These are phyloP conservation scores for Aspergillus niger DNA, from an alignment of 2,329 filamentous ascomycete species.

Conservation along the genomic window DNA sequence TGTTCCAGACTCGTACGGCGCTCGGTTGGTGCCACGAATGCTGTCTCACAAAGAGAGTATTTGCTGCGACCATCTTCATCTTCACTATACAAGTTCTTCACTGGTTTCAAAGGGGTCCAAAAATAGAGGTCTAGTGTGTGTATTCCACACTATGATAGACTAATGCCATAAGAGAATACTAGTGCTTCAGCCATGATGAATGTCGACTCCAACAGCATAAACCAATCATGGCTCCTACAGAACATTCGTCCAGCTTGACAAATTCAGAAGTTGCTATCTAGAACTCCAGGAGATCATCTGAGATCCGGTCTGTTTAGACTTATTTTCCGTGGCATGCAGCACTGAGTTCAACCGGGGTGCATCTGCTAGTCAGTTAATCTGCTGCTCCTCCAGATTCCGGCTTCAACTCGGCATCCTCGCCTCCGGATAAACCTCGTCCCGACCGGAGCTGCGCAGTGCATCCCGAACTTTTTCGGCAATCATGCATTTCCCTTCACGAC, in stretches of 20 bases:
- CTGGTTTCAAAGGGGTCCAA: no score
- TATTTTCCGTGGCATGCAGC: background rate
- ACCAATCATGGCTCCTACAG: no score
- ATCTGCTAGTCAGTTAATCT: background rate
- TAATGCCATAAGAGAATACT: no score
- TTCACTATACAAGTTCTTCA: no score
- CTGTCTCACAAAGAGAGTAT: background rate
- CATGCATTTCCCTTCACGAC: background rate
- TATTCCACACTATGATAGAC: no score
- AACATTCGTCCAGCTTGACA: background rate
- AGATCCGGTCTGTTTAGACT: background rate
- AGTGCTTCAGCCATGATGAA: no score
- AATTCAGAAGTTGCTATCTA: background rate
- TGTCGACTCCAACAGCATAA: no score
- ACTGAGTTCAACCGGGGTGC: background rate
- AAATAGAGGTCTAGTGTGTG: no score
- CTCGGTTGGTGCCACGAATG: background rate
- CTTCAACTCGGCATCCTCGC: background rate
- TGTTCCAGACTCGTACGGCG: slow-evolving; percentile 2
- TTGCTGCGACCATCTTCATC: no score
- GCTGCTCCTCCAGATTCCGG: background rate
- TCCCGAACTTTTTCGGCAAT: slow-evolving; percentile 11
- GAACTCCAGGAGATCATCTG: background rate
- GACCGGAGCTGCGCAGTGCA: slow-evolving; percentile 11
- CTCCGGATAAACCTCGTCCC: slow-evolving; percentile 13